Percentiles rank a stretch among this genome's conserved stretches.
phyloP scores from a whole-genome alignment of 2,329 filamentous ascomycete species.

The Alternaria atra region DNA sequence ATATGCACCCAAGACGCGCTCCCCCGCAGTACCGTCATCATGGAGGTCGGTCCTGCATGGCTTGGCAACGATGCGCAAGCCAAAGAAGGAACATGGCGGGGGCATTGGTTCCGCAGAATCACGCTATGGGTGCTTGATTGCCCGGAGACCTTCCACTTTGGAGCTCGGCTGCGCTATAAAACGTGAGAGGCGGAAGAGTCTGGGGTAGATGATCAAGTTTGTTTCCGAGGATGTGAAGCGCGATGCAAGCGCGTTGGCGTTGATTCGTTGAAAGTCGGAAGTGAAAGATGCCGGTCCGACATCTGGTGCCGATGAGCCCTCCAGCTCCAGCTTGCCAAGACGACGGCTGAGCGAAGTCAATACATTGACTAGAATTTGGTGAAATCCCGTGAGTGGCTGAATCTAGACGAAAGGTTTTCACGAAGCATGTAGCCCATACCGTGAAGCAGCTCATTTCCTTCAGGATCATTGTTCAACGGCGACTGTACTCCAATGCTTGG shows the following conservation, averaged over 20 bases:
- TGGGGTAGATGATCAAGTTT: slow-evolving; percentile 16
- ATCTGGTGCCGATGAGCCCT: background rate
- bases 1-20: slow-evolving; percentile 27
- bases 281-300: slow-evolving; percentile 2
- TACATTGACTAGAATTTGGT: background rate
- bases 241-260: slow-evolving; percentile 1
- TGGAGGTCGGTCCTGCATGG: slow-evolving; percentile 7
- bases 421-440: background rate
- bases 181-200: slow-evolving; percentile 10
- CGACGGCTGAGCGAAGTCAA: background rate
- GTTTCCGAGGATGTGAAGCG: slow-evolving; percentile 5
- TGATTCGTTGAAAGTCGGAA: slow-evolving; percentile 11
- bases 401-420: background rate
- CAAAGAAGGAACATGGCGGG: slow-evolving; percentile 24
- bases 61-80: slow-evolving; percentile 26
- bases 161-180: slow-evolving; percentile 1
- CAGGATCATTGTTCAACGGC: no score
- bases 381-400: background rate
- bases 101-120: slow-evolving; percentile 8
- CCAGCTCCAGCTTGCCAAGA: background rate
- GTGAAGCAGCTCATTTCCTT: background rate
- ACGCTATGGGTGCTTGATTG: slow-evolving; percentile 10
- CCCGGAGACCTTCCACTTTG: slow-evolving; percentile 22
- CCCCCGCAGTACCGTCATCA: slow-evolving; percentile 32
- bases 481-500: no score